phyloP scores from a whole-genome alignment of 2,329 filamentous ascomycete species.

The Ophidiomyces ophidiicola region DNA sequence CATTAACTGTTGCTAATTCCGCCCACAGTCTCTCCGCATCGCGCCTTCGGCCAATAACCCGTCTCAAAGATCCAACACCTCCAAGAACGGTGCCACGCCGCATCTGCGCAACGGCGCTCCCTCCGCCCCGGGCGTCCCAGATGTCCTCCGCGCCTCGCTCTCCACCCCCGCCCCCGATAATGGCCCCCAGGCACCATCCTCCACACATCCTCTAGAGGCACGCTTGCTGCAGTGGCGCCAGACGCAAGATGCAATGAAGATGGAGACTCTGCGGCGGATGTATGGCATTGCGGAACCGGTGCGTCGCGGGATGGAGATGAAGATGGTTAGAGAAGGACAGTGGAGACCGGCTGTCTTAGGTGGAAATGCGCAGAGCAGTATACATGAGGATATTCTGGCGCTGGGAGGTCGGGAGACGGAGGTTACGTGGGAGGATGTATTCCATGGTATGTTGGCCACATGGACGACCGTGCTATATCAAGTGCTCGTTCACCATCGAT shows the following conservation, averaged over 20 bases:
- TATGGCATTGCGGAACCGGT: constrained; percentile 91
- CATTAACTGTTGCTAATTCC: too few relatives aligned
- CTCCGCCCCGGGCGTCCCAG: constrained; percentile 84
- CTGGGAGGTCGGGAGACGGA: constrained; percentile 58
- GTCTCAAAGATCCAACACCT: constrained; percentile 52
- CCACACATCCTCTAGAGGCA: constrained; percentile 78
- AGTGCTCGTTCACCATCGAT: background rate
- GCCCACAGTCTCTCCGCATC: constrained; percentile 69
- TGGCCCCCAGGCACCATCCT: constrained; percentile 32
- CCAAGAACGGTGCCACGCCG: constrained; percentile 36
- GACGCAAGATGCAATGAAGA: constrained; percentile 77
- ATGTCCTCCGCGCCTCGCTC: constrained; percentile 78
- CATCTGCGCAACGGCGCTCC: constrained; percentile 58
- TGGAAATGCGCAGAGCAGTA: constrained; percentile 44
- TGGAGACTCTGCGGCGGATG: constrained; percentile 72
- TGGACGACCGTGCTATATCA: constrained; percentile 8
- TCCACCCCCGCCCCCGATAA: constrained; percentile 45
- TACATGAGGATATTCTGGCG: constrained; percentile 78
- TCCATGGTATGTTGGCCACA: constrained; percentile 44
- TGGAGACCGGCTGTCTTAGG: constrained; percentile 65
- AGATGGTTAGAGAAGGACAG: constrained; percentile 62
- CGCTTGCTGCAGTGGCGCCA: constrained; percentile 82
- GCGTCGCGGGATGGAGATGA: constrained; percentile 85
- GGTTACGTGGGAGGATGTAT: constrained; percentile 90
- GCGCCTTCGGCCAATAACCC: constrained; percentile 58